Conservation (phyloP, 306 rosid genomes). For the Canavalia ensiformis region DNA sequence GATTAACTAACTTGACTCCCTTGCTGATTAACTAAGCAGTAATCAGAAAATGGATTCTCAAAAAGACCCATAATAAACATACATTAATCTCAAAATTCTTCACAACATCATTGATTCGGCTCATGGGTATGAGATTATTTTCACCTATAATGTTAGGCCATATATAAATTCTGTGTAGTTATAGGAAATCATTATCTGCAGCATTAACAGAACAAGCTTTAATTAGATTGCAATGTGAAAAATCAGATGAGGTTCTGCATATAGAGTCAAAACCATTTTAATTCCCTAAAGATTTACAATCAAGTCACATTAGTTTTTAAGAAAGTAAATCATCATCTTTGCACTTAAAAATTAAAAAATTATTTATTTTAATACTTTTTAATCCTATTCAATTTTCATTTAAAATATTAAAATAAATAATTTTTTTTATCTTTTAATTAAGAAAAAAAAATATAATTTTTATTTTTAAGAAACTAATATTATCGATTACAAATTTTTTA, state of each 20-base stretch:
- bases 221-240: neutral
- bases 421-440: too few species aligned
- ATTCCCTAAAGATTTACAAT: slow-evolving; percentile 1
- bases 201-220: neutral
- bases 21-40: slow-evolving; percentile 38
- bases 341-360: too few species aligned
- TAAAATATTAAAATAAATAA: too few species aligned
- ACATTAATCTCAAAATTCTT: slow-evolving; percentile 50
- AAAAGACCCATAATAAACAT: slow-evolving; percentile 51
- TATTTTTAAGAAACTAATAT: too few species aligned
- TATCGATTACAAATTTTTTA: too few species aligned
- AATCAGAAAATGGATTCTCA: slow-evolving; percentile 53
- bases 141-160: slow-evolving; percentile 43
- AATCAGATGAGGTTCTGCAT: neutral
- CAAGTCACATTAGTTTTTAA: too few species aligned
- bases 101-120: slow-evolving; percentile 53
- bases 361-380: too few species aligned
- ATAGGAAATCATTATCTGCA: slow-evolving; percentile 52
- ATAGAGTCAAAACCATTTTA: slow-evolving; percentile 46
- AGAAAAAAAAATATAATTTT: too few species aligned
- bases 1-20: slow-evolving; percentile 50
- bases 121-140: slow-evolving; percentile 45
- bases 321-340: too few species aligned
- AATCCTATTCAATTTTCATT: too few species aligned
- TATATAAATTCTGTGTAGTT: slow-evolving; percentile 49